These are phyloP conservation scores for Neurospora sp. DNA, from an alignment of 495 filamentous ascomycete species.

Conservation along the genomic window DNA sequence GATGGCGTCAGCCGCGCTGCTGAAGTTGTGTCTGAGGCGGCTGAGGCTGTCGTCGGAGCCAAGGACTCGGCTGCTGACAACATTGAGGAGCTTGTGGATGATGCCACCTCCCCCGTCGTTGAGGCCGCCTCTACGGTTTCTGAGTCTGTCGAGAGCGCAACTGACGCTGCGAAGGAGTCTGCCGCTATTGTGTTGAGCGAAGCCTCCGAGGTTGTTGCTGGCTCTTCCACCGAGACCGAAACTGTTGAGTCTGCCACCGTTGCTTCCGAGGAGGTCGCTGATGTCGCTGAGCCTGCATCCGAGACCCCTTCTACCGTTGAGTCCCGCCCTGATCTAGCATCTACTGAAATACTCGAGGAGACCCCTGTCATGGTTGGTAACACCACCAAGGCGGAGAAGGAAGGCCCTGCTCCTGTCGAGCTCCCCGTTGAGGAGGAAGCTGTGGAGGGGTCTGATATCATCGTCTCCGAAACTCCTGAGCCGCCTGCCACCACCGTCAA, in stretches of 20 bases:
- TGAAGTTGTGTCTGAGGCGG: slow-evolving; percentile 1
- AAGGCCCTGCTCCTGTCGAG: slow-evolving; percentile 47
- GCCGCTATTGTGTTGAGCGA: background rate
- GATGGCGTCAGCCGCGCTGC: slow-evolving; percentile 9
- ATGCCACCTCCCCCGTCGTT: slow-evolving; percentile 2
- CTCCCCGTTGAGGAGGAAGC: slow-evolving; percentile 13
- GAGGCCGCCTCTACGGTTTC: slow-evolving; percentile 1
- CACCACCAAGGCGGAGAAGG: slow-evolving; percentile 26
- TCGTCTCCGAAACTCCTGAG: background rate
- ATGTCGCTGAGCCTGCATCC: slow-evolving; percentile 12
- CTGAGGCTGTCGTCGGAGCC: slow-evolving; percentile 4
- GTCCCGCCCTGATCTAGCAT: slow-evolving; percentile 8
- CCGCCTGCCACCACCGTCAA: slow-evolving; percentile 18
- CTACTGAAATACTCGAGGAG: slow-evolving; percentile 13
- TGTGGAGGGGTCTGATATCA: background rate
- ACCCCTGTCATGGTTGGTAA: slow-evolving; percentile 18
- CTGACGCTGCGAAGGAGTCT: background rate
- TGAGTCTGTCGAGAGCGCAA: background rate
- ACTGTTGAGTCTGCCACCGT: background rate
- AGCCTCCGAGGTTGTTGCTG: background rate
- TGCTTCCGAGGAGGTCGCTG: slow-evolving; percentile 5
- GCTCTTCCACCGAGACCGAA: background rate
- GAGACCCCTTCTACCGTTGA: slow-evolving; percentile 6
- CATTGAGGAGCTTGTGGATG: slow-evolving; percentile 4
- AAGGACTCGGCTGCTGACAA: slow-evolving; percentile 12